Evolutionary conservation across 2,329 filamentous ascomycete species (phyloP).

Genomic region (Pochonia chlamydosporia): DNA sequence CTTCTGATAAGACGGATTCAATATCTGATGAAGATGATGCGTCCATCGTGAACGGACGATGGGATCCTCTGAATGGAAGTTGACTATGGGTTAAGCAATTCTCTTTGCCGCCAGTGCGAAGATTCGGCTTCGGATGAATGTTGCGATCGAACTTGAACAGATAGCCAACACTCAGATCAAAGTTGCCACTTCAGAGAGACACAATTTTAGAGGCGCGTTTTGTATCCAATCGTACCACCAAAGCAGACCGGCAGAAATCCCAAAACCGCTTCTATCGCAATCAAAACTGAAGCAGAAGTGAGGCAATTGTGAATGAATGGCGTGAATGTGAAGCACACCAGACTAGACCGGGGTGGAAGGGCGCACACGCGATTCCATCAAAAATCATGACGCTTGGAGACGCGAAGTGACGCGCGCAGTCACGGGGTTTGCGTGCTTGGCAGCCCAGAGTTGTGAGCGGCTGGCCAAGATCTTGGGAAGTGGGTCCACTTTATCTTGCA

Average conservation of each 20-base stretch:
- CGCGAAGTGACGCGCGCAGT: constrained; percentile 30
- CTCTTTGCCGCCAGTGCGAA: not conserved
- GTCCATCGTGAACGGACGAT: constrained; percentile 18
- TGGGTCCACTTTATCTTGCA: too few relatives aligned
- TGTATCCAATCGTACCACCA: too few relatives aligned
- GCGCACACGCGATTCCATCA: constrained; percentile 7
- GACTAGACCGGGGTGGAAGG: not conserved
- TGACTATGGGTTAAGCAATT: too few relatives aligned
- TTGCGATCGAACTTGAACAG: not conserved
- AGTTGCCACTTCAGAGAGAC: not conserved
- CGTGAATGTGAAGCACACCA: not conserved
- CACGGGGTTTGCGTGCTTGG: constrained; percentile 18
- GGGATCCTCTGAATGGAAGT: not conserved
- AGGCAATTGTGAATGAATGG: constrained; percentile 3
- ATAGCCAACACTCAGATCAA: not conserved
- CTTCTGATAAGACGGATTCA: constrained; percentile 24
- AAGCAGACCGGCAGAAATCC: too few relatives aligned
- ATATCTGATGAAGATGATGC: constrained; percentile 23
- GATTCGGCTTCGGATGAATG: not conserved
- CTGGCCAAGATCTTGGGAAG: too few relatives aligned
- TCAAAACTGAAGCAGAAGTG: not conserved
- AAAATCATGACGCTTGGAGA: constrained; percentile 21
- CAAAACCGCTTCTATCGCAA: not conserved
- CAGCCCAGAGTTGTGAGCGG: too few relatives aligned
- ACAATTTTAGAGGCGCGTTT: too few relatives aligned